Evolutionary conservation across 495 filamentous ascomycete genomes (phyloP).

Genomic region (Tirmania nivea): DNA sequence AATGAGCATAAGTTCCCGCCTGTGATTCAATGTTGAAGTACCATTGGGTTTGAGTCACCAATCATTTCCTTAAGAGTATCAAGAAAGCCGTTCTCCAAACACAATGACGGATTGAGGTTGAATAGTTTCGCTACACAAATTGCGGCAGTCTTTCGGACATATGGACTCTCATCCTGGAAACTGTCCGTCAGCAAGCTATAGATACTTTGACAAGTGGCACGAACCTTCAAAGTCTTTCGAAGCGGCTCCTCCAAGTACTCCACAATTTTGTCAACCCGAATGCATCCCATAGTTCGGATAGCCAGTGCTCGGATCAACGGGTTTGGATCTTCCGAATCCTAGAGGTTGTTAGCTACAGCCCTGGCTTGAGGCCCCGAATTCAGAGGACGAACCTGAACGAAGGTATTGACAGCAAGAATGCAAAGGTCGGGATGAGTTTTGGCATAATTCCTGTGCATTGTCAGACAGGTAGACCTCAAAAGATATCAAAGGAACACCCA

Average conservation of each 20-base stretch:
- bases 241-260: conserved; percentile 99
- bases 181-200: conserved; percentile 36
- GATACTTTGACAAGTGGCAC: conserved; percentile 80
- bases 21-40: not conserved
- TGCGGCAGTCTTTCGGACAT: conserved; percentile 93
- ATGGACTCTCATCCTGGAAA: conserved; percentile 82
- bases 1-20: too few species aligned
- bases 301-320: conserved; percentile 84
- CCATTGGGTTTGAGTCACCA: conserved; percentile 96
- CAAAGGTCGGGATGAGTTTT: conserved; percentile 98
- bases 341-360: not conserved
- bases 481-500: conserved; percentile 24
- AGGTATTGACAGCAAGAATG: conserved; percentile 97
- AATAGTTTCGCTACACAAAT: conserved; percentile 97
- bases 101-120: conserved; percentile 76
- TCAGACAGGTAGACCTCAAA: not conserved
- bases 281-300: conserved; percentile 98
- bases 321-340: conserved; percentile 94
- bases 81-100: conserved; percentile 88
- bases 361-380: not conserved
- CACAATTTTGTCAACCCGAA: conserved; percentile 97
- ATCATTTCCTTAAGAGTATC: conserved; percentile 93
- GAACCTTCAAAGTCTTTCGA: conserved; percentile 84
- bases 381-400: conserved; percentile 42
- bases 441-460: conserved; percentile 68